Base-by-base conservation (phyloP, 176 grass and related monocot genomes). In the Cenchrus fungigraminus region DNA sequence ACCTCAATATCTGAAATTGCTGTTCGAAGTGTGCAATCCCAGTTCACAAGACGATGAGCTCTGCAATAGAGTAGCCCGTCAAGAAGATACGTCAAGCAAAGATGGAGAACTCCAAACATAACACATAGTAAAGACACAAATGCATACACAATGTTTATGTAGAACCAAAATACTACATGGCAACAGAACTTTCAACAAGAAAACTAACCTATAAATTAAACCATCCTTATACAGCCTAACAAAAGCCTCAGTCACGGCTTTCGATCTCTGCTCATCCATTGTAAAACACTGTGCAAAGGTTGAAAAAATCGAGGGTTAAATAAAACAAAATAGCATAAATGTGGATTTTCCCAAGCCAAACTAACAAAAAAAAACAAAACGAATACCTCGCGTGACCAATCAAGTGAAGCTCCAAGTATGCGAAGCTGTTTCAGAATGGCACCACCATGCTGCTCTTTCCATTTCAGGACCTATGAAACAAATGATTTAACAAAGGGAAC, bases 1-100 rank as follows among this genome's bases (percentile, higher is more conserved):
- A 64, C 73, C 92, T 98, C 95, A 59, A 95, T 90, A 85, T 95
- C 92, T 71, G 95, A 98, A 84, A 98, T 95, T 88, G 95, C 91
- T 51, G 92, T 98, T 76, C 80, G 87, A 79, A 98, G 66, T 25
- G 89, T 93, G 85, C 95, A 98, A 86, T 98, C 95, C 95, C 95
- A 98, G 86, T 98, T 98, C 9, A 98, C 95, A 77, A 98, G 87
- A 52, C 87, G 92, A 77, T 98, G 79, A 79, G 89, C 92, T 60
- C 92, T 95, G 79, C 51, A 77, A 75, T 65, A 67, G 52, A 80
- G 31, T 14, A 82, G 52, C 19, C 77, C 59, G 1, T 50, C 59
- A 12, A 28, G 8, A 79, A 79, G 22, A 65, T 13, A 22, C 49
- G 43, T 43, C 43, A 14, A 79, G 22, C 43, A 79, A 22, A 63